Conservation (phyloP, 1,139 yeast genomes). For the Saccharomyces hybrid region DNA sequence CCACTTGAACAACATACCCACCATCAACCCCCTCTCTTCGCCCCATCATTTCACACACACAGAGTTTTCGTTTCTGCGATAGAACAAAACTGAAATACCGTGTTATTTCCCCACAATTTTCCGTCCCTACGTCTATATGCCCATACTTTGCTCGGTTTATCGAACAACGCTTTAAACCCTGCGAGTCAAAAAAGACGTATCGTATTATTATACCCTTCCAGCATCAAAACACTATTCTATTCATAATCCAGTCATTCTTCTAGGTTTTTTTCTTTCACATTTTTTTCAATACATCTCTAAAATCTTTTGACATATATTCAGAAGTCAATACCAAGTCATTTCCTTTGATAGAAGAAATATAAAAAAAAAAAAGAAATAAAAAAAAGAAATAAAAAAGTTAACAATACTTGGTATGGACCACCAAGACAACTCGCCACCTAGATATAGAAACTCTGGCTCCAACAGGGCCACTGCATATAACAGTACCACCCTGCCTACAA, state of each 20-base stretch:
- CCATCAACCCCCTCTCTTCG: not conserved
- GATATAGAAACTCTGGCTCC: not conserved
- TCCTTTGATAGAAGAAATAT: not conserved
- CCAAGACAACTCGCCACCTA: not conserved
- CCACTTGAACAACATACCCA: not conserved
- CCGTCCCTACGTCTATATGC: not conserved
- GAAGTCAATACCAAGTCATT: not conserved
- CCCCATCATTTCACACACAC: not conserved
- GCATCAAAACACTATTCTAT: not conserved
- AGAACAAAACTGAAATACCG: not conserved
- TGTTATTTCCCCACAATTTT: not conserved
- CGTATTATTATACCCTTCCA: not conserved
- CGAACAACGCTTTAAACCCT: not conserved
- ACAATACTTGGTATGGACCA: not conserved
- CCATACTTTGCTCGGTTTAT: slow-evolving; percentile 1
- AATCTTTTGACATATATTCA: not conserved
- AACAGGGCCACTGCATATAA: not conserved
- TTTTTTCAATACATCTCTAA: not conserved
- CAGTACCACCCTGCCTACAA: not conserved
- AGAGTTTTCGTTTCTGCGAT: not conserved
- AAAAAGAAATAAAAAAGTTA: not conserved
- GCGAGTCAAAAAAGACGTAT: not conserved
- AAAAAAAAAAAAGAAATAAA: not conserved
- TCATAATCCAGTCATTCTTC: not conserved
- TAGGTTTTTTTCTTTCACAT: not conserved